A percentile compares a stretch with the other conserved stretches of the same genome.
phyloP scores from a whole-genome alignment of 148 eudicot species.

The Mesembryanthemum crystallinum region DNA sequence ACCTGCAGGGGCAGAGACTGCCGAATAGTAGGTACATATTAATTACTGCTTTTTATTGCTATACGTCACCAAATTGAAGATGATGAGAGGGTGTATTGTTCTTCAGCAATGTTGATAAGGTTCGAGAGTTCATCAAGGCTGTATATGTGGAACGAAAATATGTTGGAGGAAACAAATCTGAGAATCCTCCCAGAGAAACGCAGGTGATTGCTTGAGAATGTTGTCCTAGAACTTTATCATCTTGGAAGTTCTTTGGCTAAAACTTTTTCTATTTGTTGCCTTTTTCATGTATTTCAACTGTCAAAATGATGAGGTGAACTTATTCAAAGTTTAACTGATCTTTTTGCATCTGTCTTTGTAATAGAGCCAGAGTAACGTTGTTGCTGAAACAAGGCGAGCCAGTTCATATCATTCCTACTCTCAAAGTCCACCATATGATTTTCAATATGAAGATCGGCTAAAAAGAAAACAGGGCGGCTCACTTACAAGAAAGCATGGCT shows the following conservation, averaged over 20 bases:
- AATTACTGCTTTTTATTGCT: slow-evolving; percentile 14
- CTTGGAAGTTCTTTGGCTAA: neutral
- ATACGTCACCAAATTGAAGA: slow-evolving; percentile 1
- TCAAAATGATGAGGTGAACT: neutral
- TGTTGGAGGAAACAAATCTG: slow-evolving; percentile 58
- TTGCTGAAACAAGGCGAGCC: slow-evolving; percentile 81
- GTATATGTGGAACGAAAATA: slow-evolving; percentile 74
- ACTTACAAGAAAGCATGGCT: slow-evolving; percentile 79
- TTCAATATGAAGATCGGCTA: slow-evolving; percentile 84
- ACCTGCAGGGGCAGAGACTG: slow-evolving; percentile 58
- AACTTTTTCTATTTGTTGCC: neutral
- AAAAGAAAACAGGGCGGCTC: slow-evolving; percentile 64
- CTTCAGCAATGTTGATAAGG: slow-evolving; percentile 73
- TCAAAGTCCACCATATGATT: slow-evolving; percentile 96
- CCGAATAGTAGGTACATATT: slow-evolving; percentile 66
- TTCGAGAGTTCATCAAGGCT: slow-evolving; percentile 77
- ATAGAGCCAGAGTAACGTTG: slow-evolving; percentile 51
- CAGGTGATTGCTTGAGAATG: slow-evolving; percentile 32
- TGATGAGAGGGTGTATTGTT: slow-evolving; percentile 5
- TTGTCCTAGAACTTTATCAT: neutral
- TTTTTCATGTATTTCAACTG: neutral
- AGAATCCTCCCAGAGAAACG: slow-evolving; percentile 63
- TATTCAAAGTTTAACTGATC: slow-evolving; percentile 6
- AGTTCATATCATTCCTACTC: slow-evolving; percentile 95
- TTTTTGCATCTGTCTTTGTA: slow-evolving; percentile 11